Base-by-base conservation (phyloP, 2,329 filamentous ascomycete species). In the Colletotrichum coccodes region DNA sequence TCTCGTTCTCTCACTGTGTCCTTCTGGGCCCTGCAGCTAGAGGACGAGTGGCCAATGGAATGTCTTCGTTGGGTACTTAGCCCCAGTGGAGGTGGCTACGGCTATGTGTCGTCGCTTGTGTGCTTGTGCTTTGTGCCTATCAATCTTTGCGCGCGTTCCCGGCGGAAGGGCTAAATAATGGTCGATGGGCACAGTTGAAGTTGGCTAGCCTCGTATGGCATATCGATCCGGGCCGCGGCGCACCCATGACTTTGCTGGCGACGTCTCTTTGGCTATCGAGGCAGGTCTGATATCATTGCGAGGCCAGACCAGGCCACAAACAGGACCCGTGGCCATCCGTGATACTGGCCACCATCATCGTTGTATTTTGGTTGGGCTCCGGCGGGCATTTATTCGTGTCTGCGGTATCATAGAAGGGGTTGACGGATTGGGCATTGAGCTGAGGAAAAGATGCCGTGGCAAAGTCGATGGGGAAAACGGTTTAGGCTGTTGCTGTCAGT, bases 221-320 rank as follows among this genome's bases (percentile, higher is more conserved):
- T 65, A 65, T 60, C 54, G 65, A 68, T 6, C 54, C 65, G 61
- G 65, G 60, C 11, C 8, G 65, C 63, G 36, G 61, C 47, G 61
- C 60, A 60, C 61, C 61, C 65, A 60, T 68, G 65, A 60, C 65
- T 68, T 65, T 60, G 65, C 60, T 68, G 65, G 65, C 65, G 61
- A 47, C 54, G 54, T 68, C 38, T 68, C 65, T 68, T 68, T 68
- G 65, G 65, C 49, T 65, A 47, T 30, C 16, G 61, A 23, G 9
- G 54, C 34, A 38, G 44, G 32, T 53, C 60, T 68, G 65, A 65
- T 68, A 65, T 60, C 54, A 68, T 65, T 52, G 38, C 23, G 32
- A 54, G 40, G 40, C 47, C 36, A 56, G 49, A 18, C 49, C 64
- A 54, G 64, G 52, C 50, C 47, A 56, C 54, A 59, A 65, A 42